These are phyloP conservation scores for Trichoderma virens DNA, from an alignment of 495 filamentous ascomycete genomes.

Conservation along the genomic window DNA sequence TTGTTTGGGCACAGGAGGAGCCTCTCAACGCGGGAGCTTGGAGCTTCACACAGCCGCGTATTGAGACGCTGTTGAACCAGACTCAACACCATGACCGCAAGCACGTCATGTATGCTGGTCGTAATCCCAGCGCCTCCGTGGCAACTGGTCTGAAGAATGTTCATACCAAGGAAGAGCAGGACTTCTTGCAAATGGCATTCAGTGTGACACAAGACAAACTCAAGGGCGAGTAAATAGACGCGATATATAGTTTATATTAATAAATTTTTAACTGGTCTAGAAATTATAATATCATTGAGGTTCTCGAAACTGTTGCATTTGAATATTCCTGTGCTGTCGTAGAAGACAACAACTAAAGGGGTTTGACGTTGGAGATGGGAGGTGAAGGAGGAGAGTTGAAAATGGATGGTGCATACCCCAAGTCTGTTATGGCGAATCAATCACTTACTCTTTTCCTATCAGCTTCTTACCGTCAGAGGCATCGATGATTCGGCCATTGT, in stretches of 20 bases:
- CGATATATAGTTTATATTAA: no score
- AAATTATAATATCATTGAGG: no score
- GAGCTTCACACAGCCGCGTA: constrained; percentile 89
- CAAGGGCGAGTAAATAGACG: constrained; percentile 51
- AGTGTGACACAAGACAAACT: constrained; percentile 56
- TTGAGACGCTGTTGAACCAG: constrained; percentile 89
- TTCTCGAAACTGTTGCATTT: no score
- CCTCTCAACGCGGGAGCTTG: constrained; percentile 94
- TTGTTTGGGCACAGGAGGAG: constrained; percentile 96
- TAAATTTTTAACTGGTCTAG: no score
- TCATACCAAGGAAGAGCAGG: constrained; percentile 91
- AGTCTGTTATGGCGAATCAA: background rate
- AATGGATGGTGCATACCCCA: no score
- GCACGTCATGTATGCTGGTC: constrained; percentile 94
- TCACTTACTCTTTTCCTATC: background rate
- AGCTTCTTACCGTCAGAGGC: background rate
- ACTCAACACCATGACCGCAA: constrained; percentile 85
- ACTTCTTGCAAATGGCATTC: constrained; percentile 71
- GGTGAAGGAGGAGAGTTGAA: no score
- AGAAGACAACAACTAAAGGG: no score
- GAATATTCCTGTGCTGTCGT: no score
- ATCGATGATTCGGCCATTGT: background rate
- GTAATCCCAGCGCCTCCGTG: constrained; percentile 81
- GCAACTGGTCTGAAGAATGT: constrained; percentile 84
- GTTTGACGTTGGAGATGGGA: no score